Conservation (phyloP, 805 yeast genomes). For the Zygosaccharomyces bisporus region DNA sequence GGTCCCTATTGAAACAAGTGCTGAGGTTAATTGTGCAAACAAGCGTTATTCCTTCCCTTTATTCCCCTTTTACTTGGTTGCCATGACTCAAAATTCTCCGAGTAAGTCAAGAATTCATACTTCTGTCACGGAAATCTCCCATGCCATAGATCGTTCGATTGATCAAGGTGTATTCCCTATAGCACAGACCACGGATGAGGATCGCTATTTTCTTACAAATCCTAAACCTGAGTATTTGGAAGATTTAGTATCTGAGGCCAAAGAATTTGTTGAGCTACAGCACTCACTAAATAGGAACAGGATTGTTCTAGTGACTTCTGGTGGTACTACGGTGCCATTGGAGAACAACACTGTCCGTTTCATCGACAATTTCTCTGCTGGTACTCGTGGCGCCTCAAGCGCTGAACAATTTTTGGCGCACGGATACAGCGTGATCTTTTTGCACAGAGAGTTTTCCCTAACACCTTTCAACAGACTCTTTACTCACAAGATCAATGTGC, state of each 20-base stretch:
- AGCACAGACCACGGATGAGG: conserved; percentile 68
- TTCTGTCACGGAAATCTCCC: conserved; percentile 59
- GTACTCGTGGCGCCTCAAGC: conserved; percentile 94
- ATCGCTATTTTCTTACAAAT: conserved; percentile 67
- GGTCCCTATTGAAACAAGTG: no score
- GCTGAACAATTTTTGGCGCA: conserved; percentile 85
- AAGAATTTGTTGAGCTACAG: conserved; percentile 60
- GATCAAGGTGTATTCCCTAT: conserved; percentile 65
- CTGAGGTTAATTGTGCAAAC: background rate
- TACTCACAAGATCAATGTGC: conserved; percentile 69
- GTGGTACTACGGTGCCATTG: conserved; percentile 97
- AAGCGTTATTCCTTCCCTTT: background rate
- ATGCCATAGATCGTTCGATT: conserved; percentile 76
- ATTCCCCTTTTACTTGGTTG: background rate
- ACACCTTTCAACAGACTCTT: conserved; percentile 91
- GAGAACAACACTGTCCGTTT: conserved; percentile 96
- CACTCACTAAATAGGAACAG: conserved; percentile 40
- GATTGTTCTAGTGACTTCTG: conserved; percentile 84
- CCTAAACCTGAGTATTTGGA: conserved; percentile 70
- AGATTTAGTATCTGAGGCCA: conserved; percentile 54
- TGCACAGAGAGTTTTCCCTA: conserved; percentile 88
- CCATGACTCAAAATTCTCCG: conserved; percentile 2
- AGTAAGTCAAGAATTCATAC: conserved; percentile 44
- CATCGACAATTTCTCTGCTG: conserved; percentile 95
- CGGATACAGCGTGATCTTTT: conserved; percentile 88